phyloP scores from a whole-genome alignment of 305 asterid species.

The Fraxinus baroniana region DNA sequence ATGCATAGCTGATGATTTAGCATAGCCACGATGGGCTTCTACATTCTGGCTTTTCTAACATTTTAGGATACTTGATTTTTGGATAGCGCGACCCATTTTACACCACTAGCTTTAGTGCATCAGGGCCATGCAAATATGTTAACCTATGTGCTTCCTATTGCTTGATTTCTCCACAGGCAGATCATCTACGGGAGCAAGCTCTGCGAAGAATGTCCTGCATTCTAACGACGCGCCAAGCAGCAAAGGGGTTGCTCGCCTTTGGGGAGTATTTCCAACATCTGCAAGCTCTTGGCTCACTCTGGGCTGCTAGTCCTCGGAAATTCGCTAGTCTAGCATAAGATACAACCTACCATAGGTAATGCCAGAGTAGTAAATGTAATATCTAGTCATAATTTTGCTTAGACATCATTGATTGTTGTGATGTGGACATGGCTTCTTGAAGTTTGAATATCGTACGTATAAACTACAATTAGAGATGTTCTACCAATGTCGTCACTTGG shows the following conservation, averaged over 20 bases:
- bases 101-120: neutral
- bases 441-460: conserved; percentile 22
- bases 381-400: conserved; percentile 25
- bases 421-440: conserved; percentile 19
- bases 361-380: conserved; percentile 27
- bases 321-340: conserved; percentile 7
- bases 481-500: neutral
- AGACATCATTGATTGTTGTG: conserved; percentile 20
- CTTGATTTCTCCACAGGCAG: conserved; percentile 50
- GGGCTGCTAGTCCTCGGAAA: conserved; percentile 66
- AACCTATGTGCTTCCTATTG: neutral
- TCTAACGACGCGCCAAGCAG: conserved; percentile 78
- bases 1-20: too few species aligned
- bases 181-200: conserved; percentile 85
- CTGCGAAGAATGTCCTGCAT: conserved; percentile 73
- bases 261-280: conserved; percentile 81
- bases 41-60: neutral
- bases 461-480: neutral
- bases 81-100: neutral
- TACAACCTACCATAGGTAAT: conserved; percentile 1
- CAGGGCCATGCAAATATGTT: neutral
- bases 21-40: too few species aligned
- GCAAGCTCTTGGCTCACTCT: conserved; percentile 76
- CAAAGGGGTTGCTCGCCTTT: conserved; percentile 72
- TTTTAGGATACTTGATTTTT: neutral